Base-by-base conservation (phyloP, 2,329 filamentous ascomycete species). In the Aspergillus quadrilineatus region DNA sequence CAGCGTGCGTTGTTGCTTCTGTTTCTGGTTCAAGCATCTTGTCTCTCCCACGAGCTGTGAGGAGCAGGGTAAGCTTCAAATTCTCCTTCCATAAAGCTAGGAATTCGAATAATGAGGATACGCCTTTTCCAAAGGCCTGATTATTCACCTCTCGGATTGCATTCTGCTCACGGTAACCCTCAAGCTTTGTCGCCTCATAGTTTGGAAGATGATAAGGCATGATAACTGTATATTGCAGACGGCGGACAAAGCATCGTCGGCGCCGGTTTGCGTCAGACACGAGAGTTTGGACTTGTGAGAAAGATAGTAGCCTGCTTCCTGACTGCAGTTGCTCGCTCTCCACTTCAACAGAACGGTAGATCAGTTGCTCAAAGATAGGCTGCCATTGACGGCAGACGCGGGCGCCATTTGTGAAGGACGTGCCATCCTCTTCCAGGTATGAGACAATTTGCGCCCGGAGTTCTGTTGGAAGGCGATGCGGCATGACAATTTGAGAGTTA, bases 381-480 rank as follows among this genome's bases (percentile, higher is more conserved):
- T 61, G 48, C 61, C 56, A 63, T 55, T 53, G 36, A 28, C 55
- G 60, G 45, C 58, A 62, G 44, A 63, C 60, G 6, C 52, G 36
- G 6, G 44, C 36, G 29, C 37, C 49, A 2, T 7, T 12, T 17
- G 22, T 17, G 34, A 52, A 12, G 30, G 50, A 30, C 37, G 30
- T 15, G 22, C 0, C n/a, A 32, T 52, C 30, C 9, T 37, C 2
- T 14, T 45, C 15, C 6, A 52, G 50, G 22, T 52, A 52, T n/a
- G 26, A 15, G 17, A 32, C 42, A 17, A 45, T 52, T 5, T 37
- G 17, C 32, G 14, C 17, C 50, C 15, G 46, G 6, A 52, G 32
- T 14, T 52, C 50, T 10, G n/a, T 17, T 37, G 50, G 50, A 6
- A 45, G 50, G 29, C 12, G 4, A 43, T 5, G 14, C 8, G n/a